These are phyloP conservation scores for Omphalea diandra DNA, from an alignment of 441 rosid species.

Conservation along the genomic window DNA sequence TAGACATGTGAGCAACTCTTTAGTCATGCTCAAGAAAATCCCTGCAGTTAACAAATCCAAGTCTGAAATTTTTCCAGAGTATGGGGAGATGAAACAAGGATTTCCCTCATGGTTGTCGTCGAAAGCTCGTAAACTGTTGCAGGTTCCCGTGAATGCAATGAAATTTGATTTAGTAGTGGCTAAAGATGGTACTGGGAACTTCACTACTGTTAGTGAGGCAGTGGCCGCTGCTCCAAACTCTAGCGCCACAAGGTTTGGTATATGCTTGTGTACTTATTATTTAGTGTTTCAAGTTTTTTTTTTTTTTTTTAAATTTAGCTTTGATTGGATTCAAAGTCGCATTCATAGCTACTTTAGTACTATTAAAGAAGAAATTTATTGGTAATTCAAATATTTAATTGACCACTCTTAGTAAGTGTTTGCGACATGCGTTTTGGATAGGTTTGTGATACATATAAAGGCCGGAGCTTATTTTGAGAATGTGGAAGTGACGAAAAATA, in stretches of 20 bases:
- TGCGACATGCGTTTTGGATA: too few species aligned
- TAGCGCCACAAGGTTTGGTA: slow-evolving; percentile 22
- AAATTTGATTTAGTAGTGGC: slow-evolving; percentile 49
- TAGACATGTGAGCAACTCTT: slow-evolving; percentile 43
- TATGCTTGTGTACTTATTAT: too few species aligned
- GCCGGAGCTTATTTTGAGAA: slow-evolving; percentile 57
- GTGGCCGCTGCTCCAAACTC: slow-evolving; percentile 49
- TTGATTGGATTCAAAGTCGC: too few species aligned
- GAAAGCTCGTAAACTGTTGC: slow-evolving; percentile 24
- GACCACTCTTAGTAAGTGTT: too few species aligned
- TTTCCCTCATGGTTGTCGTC: slow-evolving; percentile 28
- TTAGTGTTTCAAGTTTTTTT: too few species aligned
- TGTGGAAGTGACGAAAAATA: slow-evolving; percentile 40
- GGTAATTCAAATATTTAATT: too few species aligned
- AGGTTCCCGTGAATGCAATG: slow-evolving; percentile 40
- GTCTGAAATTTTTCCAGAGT: slow-evolving; percentile 30
- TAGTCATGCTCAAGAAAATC: slow-evolving; percentile 60
- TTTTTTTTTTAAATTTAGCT: too few species aligned
- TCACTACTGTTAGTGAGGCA: slow-evolving; percentile 44
- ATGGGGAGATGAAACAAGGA: slow-evolving; percentile 21
- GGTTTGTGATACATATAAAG: slow-evolving; percentile 50
- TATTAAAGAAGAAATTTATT: too few species aligned
- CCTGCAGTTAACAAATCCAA: slow-evolving; percentile 36
- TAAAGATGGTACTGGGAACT: slow-evolving; percentile 49
- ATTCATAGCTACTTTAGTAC: too few species aligned